These are phyloP conservation scores for Prorocentrum cordatum DNA, from an alignment of 169 alveolate genomes.

Conservation along the genomic window DNA sequence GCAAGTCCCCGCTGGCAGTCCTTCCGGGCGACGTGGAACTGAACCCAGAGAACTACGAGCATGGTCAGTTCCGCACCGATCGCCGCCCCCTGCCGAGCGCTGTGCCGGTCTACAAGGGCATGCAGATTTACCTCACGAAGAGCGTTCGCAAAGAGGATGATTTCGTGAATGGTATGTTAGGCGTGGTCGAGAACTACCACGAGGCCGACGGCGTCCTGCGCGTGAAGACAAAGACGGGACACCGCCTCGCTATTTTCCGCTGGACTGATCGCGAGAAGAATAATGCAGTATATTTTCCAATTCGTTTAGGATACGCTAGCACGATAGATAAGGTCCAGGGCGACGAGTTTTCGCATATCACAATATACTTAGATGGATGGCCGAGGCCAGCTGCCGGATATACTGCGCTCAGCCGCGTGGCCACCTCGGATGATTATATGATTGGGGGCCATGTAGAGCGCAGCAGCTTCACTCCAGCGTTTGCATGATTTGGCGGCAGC, in stretches of 20 bases:
- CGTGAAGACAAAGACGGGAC: not conserved
- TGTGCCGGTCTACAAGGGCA: not conserved
- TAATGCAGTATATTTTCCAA: not conserved
- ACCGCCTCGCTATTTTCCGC: not conserved
- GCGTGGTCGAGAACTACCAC: not conserved
- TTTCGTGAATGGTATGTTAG: not conserved
- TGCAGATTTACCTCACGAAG: not conserved
- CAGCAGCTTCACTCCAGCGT: no score
- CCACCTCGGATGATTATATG: no score
- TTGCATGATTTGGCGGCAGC: no score
- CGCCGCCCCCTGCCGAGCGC: no score
- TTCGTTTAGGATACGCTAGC: not conserved
- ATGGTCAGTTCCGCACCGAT: no score
- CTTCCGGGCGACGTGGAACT: conserved; percentile 6
- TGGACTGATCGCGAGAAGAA: not conserved
- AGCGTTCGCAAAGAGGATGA: not conserved
- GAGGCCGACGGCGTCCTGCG: not conserved
- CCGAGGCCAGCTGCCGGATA: not conserved
- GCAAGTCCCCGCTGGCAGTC: not conserved
- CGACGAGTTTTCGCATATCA: not conserved
- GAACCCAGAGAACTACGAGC: not conserved
- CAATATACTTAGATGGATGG: not conserved
- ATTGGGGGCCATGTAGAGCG: no score
- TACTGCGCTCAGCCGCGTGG: not conserved
- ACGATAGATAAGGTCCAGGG: conserved; percentile 10